These are phyloP conservation scores for Boletus vinaceobasis DNA, from an alignment of 768 basidiomycete species.

Conservation along the genomic window DNA sequence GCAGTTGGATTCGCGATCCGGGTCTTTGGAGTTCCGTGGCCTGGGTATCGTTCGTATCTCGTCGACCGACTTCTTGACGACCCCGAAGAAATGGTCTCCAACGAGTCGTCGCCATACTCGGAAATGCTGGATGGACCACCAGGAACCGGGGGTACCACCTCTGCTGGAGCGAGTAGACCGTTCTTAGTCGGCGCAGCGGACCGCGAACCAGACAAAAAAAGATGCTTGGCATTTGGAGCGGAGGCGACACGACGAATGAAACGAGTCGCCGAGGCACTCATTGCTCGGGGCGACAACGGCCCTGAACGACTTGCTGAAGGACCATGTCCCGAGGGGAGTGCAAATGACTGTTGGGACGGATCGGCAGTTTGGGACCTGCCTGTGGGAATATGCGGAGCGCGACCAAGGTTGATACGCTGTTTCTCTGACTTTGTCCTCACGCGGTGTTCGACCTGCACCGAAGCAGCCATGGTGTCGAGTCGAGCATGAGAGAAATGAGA, in stretches of 20 bases:
- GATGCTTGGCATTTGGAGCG: slow-evolving; percentile 92
- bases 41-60: slow-evolving; percentile 36
- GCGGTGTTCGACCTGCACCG: slow-evolving; percentile 24
- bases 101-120: slow-evolving; percentile 63
- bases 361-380: slow-evolving; percentile 28
- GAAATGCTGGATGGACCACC: slow-evolving; percentile 44
- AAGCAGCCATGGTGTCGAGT: slow-evolving; percentile 21
- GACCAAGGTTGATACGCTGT: slow-evolving; percentile 45
- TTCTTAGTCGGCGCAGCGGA: slow-evolving; percentile 66
- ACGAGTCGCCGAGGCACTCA: slow-evolving; percentile 74
- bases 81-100: slow-evolving; percentile 75
- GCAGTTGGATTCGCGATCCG: slow-evolving; percentile 43
- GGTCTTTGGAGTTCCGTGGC: slow-evolving; percentile 34
- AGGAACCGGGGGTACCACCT: slow-evolving; percentile 55
- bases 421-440: slow-evolving; percentile 48
- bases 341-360: slow-evolving; percentile 42
- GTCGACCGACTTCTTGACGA: slow-evolving; percentile 60
- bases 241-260: slow-evolving; percentile 95
- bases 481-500: slow-evolving; percentile 4
- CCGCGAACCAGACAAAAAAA: slow-evolving; percentile 66
- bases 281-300: slow-evolving; percentile 63
- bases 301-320: slow-evolving; percentile 39
- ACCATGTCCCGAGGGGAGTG: slow-evolving; percentile 21
- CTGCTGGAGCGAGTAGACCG: slow-evolving; percentile 71
- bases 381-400: slow-evolving; percentile 38